Base-by-base conservation (phyloP, 2,329 filamentous ascomycete genomes). In the Alternaria postmessia region DNA sequence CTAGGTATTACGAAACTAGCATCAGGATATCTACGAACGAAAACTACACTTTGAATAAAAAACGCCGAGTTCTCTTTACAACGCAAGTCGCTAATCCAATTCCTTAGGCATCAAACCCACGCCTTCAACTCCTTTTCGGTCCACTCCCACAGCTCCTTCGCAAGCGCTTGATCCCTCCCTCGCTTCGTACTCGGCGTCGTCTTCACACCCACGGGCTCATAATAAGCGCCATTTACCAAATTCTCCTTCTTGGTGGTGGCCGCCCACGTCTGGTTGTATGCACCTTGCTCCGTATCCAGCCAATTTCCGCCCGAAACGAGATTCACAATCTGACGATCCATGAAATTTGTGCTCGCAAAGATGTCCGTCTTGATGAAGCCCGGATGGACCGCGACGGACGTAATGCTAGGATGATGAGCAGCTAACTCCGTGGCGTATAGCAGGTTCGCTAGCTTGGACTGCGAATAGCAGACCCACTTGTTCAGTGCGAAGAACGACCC, bases 391-490 rank as follows among this genome's bases (percentile, higher is more conserved):
- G 80, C 73, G 0, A 81, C 77, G 7, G 73, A 73, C 0, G 76
- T 82, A 55, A 86, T 78, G 5, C 73, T 55, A 0, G 83, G 83
- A 61, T 85, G 81, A 0, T 74, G 76, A 18, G 67, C 58, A 1
- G 81, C 80, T 5, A 84, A 72, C 47, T 81, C 76, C 4, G 74
- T 66, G 0, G 81, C 71, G 64, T 80, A 84, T 0, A 85, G 78
- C 12, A 86, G 72, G 48, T 85, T 84, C 11, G 82, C 82, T 6
- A 86, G 78, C 64, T 86, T 86, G 39, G 78, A 80, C 48, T 82
- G 79, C 2, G 80, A 82, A 69, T 86, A 86, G 16, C 82, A 79
- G 5, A 59, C 59, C 64, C 73, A 79, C 3, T 77, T 75, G 4
- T 59, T 61, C 14, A 67, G 43, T 16, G 72, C 56, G 47, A 72